phyloP scores from a whole-genome alignment of 495 filamentous ascomycete genomes.

The Trichoderma orchidacearum region DNA sequence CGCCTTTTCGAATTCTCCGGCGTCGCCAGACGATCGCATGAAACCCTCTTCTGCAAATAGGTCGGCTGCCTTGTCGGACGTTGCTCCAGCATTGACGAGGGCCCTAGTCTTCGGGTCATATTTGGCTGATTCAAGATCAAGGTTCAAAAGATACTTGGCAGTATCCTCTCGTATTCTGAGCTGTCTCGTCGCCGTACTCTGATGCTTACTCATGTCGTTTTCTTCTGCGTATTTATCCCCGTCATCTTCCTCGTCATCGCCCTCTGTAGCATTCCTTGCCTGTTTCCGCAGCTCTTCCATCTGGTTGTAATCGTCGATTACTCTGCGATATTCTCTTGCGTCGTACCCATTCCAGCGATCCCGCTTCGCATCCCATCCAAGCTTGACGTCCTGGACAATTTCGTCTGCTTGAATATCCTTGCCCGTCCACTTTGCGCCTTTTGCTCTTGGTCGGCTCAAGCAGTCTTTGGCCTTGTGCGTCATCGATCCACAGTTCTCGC shows the following conservation, averaged over 20 bases:
- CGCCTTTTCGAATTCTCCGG: slow-evolving; percentile 84
- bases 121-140: slow-evolving; percentile 91
- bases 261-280: slow-evolving; percentile 19
- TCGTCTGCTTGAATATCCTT: slow-evolving; percentile 90
- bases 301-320: slow-evolving; percentile 79
- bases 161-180: slow-evolving; percentile 91
- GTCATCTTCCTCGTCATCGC: slow-evolving; percentile 37
- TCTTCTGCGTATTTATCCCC: slow-evolving; percentile 80
- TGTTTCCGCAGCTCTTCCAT: slow-evolving; percentile 66
- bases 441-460: slow-evolving; percentile 74
- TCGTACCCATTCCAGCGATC: slow-evolving; percentile 98
- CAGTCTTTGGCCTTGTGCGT: slow-evolving; percentile 94
- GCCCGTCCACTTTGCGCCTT: slow-evolving; percentile 86
- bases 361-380: slow-evolving; percentile 97
- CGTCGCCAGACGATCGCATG: slow-evolving; percentile 80
- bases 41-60: slow-evolving; percentile 93
- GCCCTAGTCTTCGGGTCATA: slow-evolving; percentile 95
- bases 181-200: slow-evolving; percentile 80
- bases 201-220: slow-evolving; percentile 88
- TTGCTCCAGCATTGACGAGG: slow-evolving; percentile 82
- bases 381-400: slow-evolving; percentile 63
- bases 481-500: slow-evolving; percentile 96
- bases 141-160: slow-evolving; percentile 91
- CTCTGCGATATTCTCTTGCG: slow-evolving; percentile 66
- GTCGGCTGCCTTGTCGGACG: slow-evolving; percentile 67